These are phyloP conservation scores for Piloderma croceum DNA, from an alignment of 768 basidiomycete species.

Conservation along the genomic window DNA sequence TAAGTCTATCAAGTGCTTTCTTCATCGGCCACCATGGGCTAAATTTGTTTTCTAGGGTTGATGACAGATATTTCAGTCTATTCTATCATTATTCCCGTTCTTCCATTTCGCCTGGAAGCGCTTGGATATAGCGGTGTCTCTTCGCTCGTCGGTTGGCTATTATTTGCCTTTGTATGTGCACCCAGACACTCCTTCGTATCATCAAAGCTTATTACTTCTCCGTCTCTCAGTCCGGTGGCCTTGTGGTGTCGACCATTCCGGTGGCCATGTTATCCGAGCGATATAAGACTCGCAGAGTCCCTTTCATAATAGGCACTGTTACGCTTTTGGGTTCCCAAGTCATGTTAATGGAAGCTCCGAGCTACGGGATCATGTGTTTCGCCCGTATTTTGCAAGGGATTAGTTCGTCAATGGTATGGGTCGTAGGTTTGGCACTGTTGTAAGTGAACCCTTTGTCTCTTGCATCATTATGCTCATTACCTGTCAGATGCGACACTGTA, in stretches of 20 bases:
- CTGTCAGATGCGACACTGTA: constrained; percentile 47
- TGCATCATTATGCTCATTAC: background rate
- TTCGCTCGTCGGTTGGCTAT: constrained; percentile 51
- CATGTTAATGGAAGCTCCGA: constrained; percentile 58
- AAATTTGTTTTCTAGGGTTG: constrained; percentile 22
- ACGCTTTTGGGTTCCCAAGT: constrained; percentile 49
- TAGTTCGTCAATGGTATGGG: constrained; percentile 57
- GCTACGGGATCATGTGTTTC: constrained; percentile 50
- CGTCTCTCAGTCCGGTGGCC: constrained; percentile 43
- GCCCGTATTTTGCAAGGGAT: constrained; percentile 57
- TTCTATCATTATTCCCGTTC: constrained; percentile 56
- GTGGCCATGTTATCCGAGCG: constrained; percentile 52
- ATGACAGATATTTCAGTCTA: constrained; percentile 55
- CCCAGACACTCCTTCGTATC: background rate
- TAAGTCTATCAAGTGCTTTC: constrained; percentile 20
- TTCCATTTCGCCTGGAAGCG: constrained; percentile 55
- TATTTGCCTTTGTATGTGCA: constrained; percentile 49
- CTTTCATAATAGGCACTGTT: constrained; percentile 46
- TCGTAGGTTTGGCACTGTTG: constrained; percentile 57
- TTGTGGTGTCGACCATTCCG: constrained; percentile 52
- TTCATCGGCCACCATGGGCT: background rate
- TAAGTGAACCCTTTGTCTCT: constrained; percentile 19
- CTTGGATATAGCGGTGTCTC: constrained; percentile 44
- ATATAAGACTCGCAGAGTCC: constrained; percentile 39
- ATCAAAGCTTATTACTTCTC: constrained; percentile 5